These are phyloP conservation scores for Colletotrichum tropicicola DNA, from an alignment of 2,329 filamentous ascomycete species.

Conservation along the genomic window DNA sequence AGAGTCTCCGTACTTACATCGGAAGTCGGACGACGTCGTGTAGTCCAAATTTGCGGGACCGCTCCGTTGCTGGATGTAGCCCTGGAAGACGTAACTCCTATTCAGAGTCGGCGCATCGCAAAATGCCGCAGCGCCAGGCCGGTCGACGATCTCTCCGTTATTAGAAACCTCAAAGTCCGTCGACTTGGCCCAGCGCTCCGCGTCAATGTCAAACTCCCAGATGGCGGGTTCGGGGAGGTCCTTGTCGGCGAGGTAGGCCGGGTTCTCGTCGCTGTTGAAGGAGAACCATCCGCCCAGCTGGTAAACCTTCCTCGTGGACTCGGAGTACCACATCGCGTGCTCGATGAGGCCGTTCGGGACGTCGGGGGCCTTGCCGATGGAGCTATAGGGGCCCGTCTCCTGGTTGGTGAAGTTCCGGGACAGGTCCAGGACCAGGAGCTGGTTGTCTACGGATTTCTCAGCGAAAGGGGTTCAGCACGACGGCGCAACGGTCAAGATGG, in stretches of 20 bases:
- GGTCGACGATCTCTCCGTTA: constrained; percentile 23
- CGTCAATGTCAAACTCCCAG: constrained; percentile 18
- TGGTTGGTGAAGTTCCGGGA: constrained; percentile 32
- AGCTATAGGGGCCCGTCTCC: constrained; percentile 23
- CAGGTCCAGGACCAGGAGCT: constrained; percentile 33
- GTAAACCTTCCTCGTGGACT: constrained; percentile 29
- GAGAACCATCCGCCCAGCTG: constrained; percentile 35
- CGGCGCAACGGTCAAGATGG: not conserved
- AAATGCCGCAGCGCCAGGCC: constrained; percentile 28
- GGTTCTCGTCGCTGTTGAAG: constrained; percentile 28
- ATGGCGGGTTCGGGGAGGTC: constrained; percentile 20
- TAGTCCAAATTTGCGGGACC: constrained; percentile 27
- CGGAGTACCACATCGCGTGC: constrained; percentile 33
- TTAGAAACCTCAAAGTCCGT: constrained; percentile 8
- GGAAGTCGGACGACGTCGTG: constrained; percentile 15
- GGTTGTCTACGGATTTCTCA: constrained; percentile 6
- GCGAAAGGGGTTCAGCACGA: not conserved
- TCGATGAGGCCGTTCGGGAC: constrained; percentile 32
- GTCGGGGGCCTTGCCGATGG: constrained; percentile 27
- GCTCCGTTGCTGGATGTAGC: constrained; percentile 29
- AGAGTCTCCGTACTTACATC: not conserved
- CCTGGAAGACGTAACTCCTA: constrained; percentile 31
- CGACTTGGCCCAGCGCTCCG: constrained; percentile 9
- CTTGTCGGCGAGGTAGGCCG: constrained; percentile 15
- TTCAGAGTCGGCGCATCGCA: constrained; percentile 31